Evolutionary conservation across 768 basidiomycete genomes (phyloP), one percentile per base, ranked within the genome.

Genomic region (Tylopilus cervinicoccineus): DNA sequence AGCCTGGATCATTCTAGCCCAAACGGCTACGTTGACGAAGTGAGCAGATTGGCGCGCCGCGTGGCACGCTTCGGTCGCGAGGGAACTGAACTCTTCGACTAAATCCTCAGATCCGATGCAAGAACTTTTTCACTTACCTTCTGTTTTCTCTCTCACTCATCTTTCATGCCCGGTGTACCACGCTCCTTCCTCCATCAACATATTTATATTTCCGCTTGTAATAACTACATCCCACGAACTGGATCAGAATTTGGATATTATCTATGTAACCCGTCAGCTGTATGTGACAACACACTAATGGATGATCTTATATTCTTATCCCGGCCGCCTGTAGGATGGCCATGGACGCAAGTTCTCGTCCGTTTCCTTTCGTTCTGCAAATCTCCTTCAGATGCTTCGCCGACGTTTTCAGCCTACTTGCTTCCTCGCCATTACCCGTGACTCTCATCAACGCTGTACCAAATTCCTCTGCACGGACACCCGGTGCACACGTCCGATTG

Each of bases 1-100:
- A 28, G 32, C 7, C 9, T 44, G 6, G 46, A 45, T 16, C 36
- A 38, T 24, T 32, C 23, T 7, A 13, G n/a, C 23, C 13, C 10
- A 12, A 5, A 34, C 32, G 27, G 43, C n/a, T 11, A 40, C 6
- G 33, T 26, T 23, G 10, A n/a, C 28, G 14, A 32, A 14, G 20
- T 28, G 19, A 42, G 33, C 6, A 46, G 31, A 24, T 16, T 31
- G n/a, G n/a, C n/a, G n/a, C 31, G 36, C 37, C 50, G 33, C 12
- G 14, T 5, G 13, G 26, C 34, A 34, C 51, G 51, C 32, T 42
- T 65, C 6, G 63, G 64, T 5, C 59, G 54, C 1, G 50, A 56
- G 13, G 64, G 55, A 27, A 65, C 63, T 12, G 57, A 59, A 9
- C 59, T 65, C 24, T 46, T 65, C 34, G 38, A 53, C 19, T 57